phyloP scores from a whole-genome alignment of 1,284 basidiomycete genomes.

The Tylopilus sp. region DNA sequence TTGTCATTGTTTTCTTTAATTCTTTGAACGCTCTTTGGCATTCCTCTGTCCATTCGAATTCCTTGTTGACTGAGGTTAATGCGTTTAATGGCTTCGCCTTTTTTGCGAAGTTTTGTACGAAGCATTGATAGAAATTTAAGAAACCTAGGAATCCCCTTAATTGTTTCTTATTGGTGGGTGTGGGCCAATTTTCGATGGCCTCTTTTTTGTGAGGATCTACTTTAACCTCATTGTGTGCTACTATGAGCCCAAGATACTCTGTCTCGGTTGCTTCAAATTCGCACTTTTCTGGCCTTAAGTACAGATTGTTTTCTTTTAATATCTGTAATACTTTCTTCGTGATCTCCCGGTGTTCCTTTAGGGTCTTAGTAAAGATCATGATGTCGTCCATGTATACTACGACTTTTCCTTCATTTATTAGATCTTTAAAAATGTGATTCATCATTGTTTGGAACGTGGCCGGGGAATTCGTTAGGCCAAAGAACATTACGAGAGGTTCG shows the following conservation, averaged over 20 bases:
- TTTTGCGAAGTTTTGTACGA: background rate
- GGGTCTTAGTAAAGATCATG: background rate
- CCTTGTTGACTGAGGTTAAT: background rate
- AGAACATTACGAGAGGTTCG: conserved; percentile 1
- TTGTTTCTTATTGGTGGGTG: background rate
- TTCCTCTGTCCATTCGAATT: background rate
- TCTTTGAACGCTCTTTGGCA: background rate
- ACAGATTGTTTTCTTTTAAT: background rate
- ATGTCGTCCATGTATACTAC: background rate
- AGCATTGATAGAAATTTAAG: background rate
- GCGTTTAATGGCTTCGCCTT: background rate
- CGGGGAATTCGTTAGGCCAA: background rate
- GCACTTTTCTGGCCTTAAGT: background rate
- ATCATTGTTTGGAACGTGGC: background rate
- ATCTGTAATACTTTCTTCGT: background rate
- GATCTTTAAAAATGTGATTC: background rate
- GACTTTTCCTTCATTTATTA: background rate
- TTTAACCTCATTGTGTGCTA: background rate
- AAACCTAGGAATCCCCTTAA: background rate
- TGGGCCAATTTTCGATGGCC: background rate
- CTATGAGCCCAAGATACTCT: background rate
- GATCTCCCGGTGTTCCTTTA: background rate
- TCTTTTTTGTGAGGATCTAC: background rate
- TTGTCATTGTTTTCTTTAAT: background rate
- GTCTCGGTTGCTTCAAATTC: background rate